These are phyloP conservation scores for Phoma sp. DNA, from an alignment of 2,329 filamentous ascomycete genomes.

Conservation along the genomic window DNA sequence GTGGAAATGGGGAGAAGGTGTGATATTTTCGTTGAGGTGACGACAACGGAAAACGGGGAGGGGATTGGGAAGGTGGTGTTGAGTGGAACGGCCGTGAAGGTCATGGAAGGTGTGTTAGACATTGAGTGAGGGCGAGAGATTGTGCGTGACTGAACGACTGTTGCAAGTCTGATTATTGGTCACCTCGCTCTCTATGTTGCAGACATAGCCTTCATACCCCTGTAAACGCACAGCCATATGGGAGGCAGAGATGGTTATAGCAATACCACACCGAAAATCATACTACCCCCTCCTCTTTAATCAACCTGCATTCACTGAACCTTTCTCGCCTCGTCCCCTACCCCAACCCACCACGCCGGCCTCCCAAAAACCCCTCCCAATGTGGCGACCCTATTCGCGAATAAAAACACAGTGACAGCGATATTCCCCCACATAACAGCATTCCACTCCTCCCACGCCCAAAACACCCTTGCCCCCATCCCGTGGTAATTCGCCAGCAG, in stretches of 20 bases:
- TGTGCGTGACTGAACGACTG: too few relatives aligned
- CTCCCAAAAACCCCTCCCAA: slow-evolving; percentile 31
- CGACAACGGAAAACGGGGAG: slow-evolving; percentile 40
- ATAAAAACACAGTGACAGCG: slow-evolving; percentile 29
- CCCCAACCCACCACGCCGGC: slow-evolving; percentile 7
- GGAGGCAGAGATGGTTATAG: too few relatives aligned
- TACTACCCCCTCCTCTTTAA: neutral
- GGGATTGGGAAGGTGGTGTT: slow-evolving; percentile 49
- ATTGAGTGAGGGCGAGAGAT: slow-evolving; percentile 12
- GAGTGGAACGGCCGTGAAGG: slow-evolving; percentile 50
- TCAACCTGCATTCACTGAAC: neutral
- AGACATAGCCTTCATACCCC: too few relatives aligned
- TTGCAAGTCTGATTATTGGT: neutral
- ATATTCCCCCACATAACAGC: slow-evolving; percentile 39
- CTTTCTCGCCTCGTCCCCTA: neutral
- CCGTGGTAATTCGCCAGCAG: slow-evolving; percentile 30
- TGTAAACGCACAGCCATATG: too few relatives aligned
- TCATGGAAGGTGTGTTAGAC: slow-evolving; percentile 34
- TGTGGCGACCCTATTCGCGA: slow-evolving; percentile 29
- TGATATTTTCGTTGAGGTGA: slow-evolving; percentile 54
- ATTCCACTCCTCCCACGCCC: slow-evolving; percentile 30
- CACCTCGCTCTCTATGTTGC: too few relatives aligned
- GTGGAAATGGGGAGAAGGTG: slow-evolving; percentile 57
- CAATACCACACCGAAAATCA: too few relatives aligned
- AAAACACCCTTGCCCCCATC: slow-evolving; percentile 31